A percentile compares a stretch with the other conserved stretches of the same genome.
These are phyloP conservation scores for Mortierella sp. DNA, from an alignment of 371 early-diverging fungal species.

Conservation along the genomic window DNA sequence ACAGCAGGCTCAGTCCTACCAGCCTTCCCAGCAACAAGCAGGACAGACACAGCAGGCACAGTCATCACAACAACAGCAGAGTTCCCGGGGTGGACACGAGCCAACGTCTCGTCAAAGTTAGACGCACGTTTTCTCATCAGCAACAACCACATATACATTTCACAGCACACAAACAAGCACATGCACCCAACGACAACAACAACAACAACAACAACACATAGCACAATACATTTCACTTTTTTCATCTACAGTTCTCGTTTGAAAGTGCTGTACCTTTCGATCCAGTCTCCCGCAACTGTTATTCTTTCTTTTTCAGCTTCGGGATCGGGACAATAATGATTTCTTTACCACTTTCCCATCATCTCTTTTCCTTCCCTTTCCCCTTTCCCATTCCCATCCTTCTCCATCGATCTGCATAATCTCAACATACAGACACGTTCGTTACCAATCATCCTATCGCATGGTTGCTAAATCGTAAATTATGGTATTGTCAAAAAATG, in stretches of 20 bases:
- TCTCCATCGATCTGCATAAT: conserved; percentile 2
- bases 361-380: not conserved
- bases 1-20: conserved; percentile 45
- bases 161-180: not conserved
- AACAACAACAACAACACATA: too few species aligned
- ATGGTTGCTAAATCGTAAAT: not conserved
- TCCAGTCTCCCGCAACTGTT: too few species aligned
- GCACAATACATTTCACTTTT: too few species aligned
- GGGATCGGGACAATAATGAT: not conserved
- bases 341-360: not conserved
- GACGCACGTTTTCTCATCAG: not conserved
- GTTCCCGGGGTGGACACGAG: conserved; percentile 37
- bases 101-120: conserved; percentile 25
- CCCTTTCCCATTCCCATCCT: not conserved
- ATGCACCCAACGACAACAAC: too few species aligned
- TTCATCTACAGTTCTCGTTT: too few species aligned
- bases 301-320: not conserved
- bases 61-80: conserved; percentile 29
- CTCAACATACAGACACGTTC: not conserved
- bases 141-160: not conserved
- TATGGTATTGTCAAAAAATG: not conserved
- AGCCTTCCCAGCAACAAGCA: conserved; percentile 17
- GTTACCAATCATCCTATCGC: conserved; percentile 6
- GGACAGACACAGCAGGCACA: conserved; percentile 16
- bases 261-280: too few species aligned